Evolutionary conservation across 2,329 filamentous ascomycete genomes (phyloP).

Genomic region (Phaeosphaeria sp.): DNA sequence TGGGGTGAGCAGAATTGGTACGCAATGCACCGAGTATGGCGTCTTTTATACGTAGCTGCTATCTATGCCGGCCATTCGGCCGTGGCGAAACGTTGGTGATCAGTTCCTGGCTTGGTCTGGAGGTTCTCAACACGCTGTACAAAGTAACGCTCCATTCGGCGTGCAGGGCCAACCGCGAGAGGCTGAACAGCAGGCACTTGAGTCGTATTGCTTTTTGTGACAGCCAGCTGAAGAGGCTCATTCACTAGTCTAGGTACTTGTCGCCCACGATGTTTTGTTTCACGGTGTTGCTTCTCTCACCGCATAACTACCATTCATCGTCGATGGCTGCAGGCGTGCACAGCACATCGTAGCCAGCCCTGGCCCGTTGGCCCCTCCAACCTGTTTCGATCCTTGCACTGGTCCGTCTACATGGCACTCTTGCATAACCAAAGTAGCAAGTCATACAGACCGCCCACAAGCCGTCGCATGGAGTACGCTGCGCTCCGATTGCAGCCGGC

Average conservation of each 20-base stretch:
- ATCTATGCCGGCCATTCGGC: slow-evolving; percentile 1
- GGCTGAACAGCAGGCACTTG: neutral
- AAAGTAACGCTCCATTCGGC: neutral
- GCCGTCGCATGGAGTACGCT: neutral
- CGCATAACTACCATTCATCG: neutral
- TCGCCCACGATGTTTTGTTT: neutral
- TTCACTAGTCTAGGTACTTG: neutral
- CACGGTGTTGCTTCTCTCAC: neutral
- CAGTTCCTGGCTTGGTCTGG: slow-evolving; percentile 1
- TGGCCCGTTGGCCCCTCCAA: neutral
- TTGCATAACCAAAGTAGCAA: neutral
- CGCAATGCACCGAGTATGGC: slow-evolving; percentile 9
- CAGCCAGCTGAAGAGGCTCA: neutral
- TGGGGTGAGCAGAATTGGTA: slow-evolving; percentile 18
- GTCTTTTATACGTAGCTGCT: slow-evolving; percentile 5
- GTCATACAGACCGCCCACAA: neutral
- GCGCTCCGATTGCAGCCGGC: neutral
- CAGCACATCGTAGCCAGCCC: neutral
- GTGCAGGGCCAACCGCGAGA: neutral
- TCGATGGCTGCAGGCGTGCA: slow-evolving; percentile 2
- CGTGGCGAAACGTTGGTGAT: slow-evolving; percentile 4
- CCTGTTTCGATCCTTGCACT: neutral
- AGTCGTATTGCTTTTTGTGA: neutral
- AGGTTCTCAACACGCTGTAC: slow-evolving; percentile 4
- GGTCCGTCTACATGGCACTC: neutral